These are phyloP conservation scores for Glycine soja DNA, from an alignment of 306 rosid species.

Conservation along the genomic window DNA sequence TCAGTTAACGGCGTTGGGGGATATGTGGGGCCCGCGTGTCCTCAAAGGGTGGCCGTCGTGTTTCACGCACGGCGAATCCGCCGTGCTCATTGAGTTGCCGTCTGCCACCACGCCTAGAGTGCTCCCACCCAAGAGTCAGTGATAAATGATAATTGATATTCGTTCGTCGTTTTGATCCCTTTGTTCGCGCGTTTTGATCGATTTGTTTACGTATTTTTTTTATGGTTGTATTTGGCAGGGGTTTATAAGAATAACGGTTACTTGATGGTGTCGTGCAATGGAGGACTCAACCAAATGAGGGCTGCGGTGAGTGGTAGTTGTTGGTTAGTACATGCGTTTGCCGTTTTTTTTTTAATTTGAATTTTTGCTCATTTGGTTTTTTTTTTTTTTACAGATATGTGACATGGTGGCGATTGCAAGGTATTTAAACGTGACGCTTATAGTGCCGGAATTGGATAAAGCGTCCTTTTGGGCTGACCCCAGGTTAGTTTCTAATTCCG, in stretches of 20 bases:
- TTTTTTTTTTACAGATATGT: slow-evolving; percentile 66
- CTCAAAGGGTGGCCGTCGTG: slow-evolving; percentile 98
- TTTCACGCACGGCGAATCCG: slow-evolving; percentile 66
- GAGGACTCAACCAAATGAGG: slow-evolving; percentile 97
- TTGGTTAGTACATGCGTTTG: slow-evolving; percentile 16
- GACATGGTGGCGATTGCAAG: slow-evolving; percentile 98
- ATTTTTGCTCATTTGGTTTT: slow-evolving; percentile 26
- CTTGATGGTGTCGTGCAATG: slow-evolving; percentile 92
- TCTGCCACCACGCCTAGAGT: slow-evolving; percentile 54
- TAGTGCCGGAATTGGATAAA: slow-evolving; percentile 91
- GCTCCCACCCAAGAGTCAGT: slow-evolving; percentile 93
- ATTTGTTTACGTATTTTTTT: not conserved
- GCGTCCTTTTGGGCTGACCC: slow-evolving; percentile 98
- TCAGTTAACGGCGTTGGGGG: slow-evolving; percentile 89
- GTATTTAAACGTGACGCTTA: slow-evolving; percentile 88
- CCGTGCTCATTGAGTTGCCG: slow-evolving; percentile 54
- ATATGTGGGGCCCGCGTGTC: slow-evolving; percentile 91
- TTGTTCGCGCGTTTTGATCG: not conserved
- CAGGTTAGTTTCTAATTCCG: slow-evolving; percentile 59
- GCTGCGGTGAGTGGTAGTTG: slow-evolving; percentile 82
- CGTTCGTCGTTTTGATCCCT: not conserved
- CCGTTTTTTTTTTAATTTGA: not conserved
- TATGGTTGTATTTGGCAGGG: slow-evolving; percentile 61
- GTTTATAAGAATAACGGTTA: slow-evolving; percentile 91
- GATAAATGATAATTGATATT: too few relatives aligned